Percentiles rank a stretch among this genome's conserved stretches.
phyloP scores from a whole-genome alignment of 768 basidiomycete genomes.

The Suillus placidus region DNA sequence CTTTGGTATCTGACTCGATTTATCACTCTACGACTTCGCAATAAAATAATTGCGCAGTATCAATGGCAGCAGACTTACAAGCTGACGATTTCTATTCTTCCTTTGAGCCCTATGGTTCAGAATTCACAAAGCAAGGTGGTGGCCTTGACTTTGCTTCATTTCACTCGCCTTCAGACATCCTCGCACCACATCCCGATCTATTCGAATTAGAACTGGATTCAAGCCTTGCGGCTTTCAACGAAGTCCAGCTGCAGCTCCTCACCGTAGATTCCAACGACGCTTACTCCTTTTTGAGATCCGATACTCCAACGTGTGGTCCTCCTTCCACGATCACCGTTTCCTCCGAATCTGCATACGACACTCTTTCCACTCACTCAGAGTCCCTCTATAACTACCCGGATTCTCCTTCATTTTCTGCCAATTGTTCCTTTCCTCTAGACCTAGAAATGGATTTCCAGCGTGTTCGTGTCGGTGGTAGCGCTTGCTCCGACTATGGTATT shows the following conservation, averaged over 20 bases:
- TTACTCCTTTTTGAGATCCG: conserved; percentile 64
- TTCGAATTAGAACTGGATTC: conserved; percentile 84
- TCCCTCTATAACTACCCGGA: conserved; percentile 68
- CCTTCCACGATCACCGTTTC: conserved; percentile 80
- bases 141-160: conserved; percentile 71
- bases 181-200: conserved; percentile 77
- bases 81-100: conserved; percentile 36
- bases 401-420: conserved; percentile 50
- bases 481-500: conserved; percentile 55
- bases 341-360: conserved; percentile 75
- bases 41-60: conserved; percentile 30
- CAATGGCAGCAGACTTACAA: conserved; percentile 34
- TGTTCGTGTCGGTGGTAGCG: conserved; percentile 53
- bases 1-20: conserved; percentile 20
- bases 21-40: neutral
- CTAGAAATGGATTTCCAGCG: conserved; percentile 75
- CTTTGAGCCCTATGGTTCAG: conserved; percentile 39
- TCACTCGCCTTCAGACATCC: conserved; percentile 67
- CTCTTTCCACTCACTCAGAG: conserved; percentile 67
- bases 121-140: conserved; percentile 43
- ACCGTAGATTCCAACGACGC: conserved; percentile 67
- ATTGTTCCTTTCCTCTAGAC: conserved; percentile 64
- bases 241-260: conserved; percentile 61
- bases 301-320: conserved; percentile 67
- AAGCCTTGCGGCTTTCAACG: conserved; percentile 67